phyloP scores from a whole-genome alignment of 345 rosid species.

The Acer campestre region DNA sequence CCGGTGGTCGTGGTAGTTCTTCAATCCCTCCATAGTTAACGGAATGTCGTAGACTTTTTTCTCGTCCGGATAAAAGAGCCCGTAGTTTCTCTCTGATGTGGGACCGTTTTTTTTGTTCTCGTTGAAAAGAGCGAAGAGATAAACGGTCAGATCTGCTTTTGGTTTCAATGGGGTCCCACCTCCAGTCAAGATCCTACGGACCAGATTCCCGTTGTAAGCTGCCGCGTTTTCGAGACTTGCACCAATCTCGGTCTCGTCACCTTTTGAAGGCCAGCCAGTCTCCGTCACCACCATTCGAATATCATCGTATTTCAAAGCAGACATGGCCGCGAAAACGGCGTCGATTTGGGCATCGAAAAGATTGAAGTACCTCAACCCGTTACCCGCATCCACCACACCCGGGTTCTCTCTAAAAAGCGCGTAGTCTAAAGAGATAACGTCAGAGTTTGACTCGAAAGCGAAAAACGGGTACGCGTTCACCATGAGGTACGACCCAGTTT shows the following conservation, averaged over 20 bases:
- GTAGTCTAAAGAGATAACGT: constrained; percentile 87
- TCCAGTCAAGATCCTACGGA: constrained; percentile 75
- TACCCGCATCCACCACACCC: constrained; percentile 83
- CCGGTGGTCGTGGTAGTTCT: constrained; percentile 43
- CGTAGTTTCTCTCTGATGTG: constrained; percentile 89
- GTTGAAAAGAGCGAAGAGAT: constrained; percentile 87
- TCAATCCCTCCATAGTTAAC: constrained; percentile 59
- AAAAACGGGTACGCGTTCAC: constrained; percentile 90
- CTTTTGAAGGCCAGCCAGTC: constrained; percentile 96
- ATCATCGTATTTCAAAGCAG: constrained; percentile 77
- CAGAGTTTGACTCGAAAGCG: constrained; percentile 89
- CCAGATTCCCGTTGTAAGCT: constrained; percentile 85
- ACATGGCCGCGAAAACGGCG: constrained; percentile 91
- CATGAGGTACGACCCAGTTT: constrained; percentile 92
- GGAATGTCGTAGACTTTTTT: constrained; percentile 84
- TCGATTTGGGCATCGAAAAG: constrained; percentile 97
- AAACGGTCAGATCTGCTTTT: constrained; percentile 85
- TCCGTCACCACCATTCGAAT: constrained; percentile 73
- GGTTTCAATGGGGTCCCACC: constrained; percentile 89
- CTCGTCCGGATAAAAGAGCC: constrained; percentile 81
- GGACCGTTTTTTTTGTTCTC: constrained; percentile 82
- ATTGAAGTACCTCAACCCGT: constrained; percentile 75
- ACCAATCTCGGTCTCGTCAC: constrained; percentile 78
- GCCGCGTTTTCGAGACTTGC: constrained; percentile 74
- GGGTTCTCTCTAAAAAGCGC: constrained; percentile 91